Conservation (phyloP, 2,329 filamentous ascomycete genomes). For the Fusarium pseudonygamai region DNA sequence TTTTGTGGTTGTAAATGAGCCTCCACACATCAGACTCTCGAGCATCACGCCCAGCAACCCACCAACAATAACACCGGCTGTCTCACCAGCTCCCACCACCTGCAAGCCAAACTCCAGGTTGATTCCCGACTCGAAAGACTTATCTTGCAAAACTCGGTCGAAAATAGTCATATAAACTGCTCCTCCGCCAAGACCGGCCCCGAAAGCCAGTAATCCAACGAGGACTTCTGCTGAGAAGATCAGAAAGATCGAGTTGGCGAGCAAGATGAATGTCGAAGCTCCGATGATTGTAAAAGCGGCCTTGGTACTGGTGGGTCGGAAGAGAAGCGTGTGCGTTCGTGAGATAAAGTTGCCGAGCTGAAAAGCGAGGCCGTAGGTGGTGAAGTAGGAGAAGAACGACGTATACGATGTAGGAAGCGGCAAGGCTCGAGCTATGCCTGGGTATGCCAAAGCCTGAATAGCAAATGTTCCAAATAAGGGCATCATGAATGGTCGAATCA, state of each 20-base stretch:
- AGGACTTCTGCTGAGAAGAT: conserved; percentile 35
- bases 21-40: conserved; percentile 39
- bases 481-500: conserved; percentile 41
- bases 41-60: conserved; percentile 39
- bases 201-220: conserved; percentile 41
- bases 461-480: conserved; percentile 41
- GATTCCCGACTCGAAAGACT: conserved; percentile 14
- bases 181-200: conserved; percentile 43
- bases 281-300: conserved; percentile 15
- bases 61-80: conserved; percentile 41
- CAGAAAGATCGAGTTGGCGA: conserved; percentile 38
- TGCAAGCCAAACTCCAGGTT: conserved; percentile 46
- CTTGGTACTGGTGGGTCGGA: conserved; percentile 20
- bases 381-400: conserved; percentile 43
- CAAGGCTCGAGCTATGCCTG: conserved; percentile 44
- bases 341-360: conserved; percentile 45
- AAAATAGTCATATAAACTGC: conserved; percentile 43
- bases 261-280: conserved; percentile 4
- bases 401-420: conserved; percentile 35
- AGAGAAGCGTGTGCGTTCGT: conserved; percentile 35
- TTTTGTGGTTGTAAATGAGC: conserved; percentile 2
- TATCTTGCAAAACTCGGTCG: conserved; percentile 32
- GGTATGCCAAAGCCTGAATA: conserved; percentile 40
- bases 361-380: conserved; percentile 43
- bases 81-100: conserved; percentile 43